phyloP scores from a whole-genome alignment of 257 asterid species.

The Penstemon eatonii region DNA sequence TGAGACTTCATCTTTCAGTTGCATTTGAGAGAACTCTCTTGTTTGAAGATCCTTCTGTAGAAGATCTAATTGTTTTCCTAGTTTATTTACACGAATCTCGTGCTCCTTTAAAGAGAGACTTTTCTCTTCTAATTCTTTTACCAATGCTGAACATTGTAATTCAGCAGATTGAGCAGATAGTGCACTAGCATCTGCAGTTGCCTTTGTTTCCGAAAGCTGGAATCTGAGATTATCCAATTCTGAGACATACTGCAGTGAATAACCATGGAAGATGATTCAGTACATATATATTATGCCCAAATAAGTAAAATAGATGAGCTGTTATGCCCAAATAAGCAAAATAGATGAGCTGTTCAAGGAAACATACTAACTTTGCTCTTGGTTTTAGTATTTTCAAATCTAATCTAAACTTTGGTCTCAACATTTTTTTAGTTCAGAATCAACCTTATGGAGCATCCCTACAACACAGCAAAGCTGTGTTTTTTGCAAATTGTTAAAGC shows the following conservation, averaged over 20 bases:
- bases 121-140: slow-evolving; percentile 73
- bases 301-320: too few species aligned
- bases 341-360: too few species aligned
- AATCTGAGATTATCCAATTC: slow-evolving; percentile 73
- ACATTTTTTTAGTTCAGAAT: too few species aligned
- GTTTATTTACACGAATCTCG: slow-evolving; percentile 56
- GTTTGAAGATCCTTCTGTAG: slow-evolving; percentile 77
- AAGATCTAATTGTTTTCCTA: slow-evolving; percentile 76
- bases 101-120: slow-evolving; percentile 65
- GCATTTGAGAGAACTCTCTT: slow-evolving; percentile 78
- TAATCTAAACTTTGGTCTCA: too few species aligned
- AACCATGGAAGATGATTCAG: not conserved
- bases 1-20: slow-evolving; percentile 74
- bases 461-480: too few species aligned
- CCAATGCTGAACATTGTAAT: slow-evolving; percentile 63
- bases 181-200: slow-evolving; percentile 81
- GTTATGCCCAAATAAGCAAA: too few species aligned
- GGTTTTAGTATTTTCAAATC: too few species aligned
- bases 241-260: slow-evolving; percentile 55
- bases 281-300: too few species aligned
- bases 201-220: slow-evolving; percentile 64
- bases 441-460: too few species aligned
- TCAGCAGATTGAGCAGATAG: slow-evolving; percentile 79
- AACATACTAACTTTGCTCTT: too few species aligned
- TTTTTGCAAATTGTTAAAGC: not conserved